Base-by-base conservation (phyloP, 495 filamentous ascomycete species). In the Penicillium pulvis region DNA sequence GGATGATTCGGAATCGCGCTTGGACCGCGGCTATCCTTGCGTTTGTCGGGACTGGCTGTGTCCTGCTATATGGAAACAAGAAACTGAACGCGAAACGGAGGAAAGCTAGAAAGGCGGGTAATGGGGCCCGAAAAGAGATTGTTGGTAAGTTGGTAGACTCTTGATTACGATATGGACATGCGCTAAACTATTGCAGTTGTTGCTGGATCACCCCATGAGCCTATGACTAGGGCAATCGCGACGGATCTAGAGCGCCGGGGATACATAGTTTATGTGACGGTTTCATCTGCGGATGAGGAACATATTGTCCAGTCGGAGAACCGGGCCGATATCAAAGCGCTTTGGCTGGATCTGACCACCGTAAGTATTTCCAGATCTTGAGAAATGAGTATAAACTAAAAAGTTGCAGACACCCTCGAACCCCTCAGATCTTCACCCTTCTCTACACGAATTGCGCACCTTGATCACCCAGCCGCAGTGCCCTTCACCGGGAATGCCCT, bases 231-330 rank as follows among this genome's bases (percentile, higher is more conserved):
- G 58, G 89, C 90, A 16, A 83, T 98, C 56, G 84, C 90, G 2
- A 67, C 90, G 28, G 95, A 98, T 64, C 68, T 98, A 55, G 94
- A 98, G 71, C 83, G 92, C 51, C 84, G 92, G 51, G 95, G 95
- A 14, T 98, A 96, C 67, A 90, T 98, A 47, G 92, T 98, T 23
- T 98, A 90, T 66, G 78, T 98, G 50, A 88, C 94, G 0, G 92
- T 90, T 58, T 87, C 82, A 56, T 88, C 83, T 9, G 70, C 83
- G 45, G 89, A 94, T 49, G 95, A 98, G 60, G 95, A 98, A 63
- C 81, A 89, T 14, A 71, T 86, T 35, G 85, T 98, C 28, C 85
- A 90, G 51, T 81, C 83, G 39, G 83, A 95, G 66, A 82, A 87
- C 17, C 80, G 92, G 53, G 79, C 82, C 1, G 94, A 98, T 71